These are phyloP conservation scores for Ceratocystis albifundus DNA, from an alignment of 2,329 filamentous ascomycete species.

Conservation along the genomic window DNA sequence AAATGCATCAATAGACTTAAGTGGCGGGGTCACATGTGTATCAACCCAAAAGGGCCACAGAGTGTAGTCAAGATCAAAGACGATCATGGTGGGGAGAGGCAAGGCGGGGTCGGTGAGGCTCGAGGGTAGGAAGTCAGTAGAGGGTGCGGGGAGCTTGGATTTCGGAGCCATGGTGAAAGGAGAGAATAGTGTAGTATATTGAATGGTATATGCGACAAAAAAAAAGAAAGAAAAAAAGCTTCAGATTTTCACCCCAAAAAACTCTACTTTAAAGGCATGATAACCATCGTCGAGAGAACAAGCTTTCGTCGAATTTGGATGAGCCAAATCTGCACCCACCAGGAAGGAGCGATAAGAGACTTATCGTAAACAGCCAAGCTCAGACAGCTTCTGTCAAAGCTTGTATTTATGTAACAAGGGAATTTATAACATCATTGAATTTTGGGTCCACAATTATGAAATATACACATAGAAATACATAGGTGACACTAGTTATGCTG, in stretches of 20 bases:
- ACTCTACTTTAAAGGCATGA: not conserved
- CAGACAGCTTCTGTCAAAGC: not conserved
- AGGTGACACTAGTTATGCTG: not conserved
- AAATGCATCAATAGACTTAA: slow-evolving; percentile 39
- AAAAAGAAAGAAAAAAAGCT: too few species aligned
- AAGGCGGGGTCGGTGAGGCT: slow-evolving; percentile 42
- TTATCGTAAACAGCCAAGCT: not conserved
- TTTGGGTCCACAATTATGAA: not conserved
- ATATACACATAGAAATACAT: not conserved
- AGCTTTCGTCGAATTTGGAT: not conserved
- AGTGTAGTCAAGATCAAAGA: slow-evolving; percentile 96
- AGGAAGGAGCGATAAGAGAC: not conserved
- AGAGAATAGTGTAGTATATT: not conserved
- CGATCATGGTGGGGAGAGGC: slow-evolving; percentile 69
- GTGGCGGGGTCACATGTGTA: slow-evolving; percentile 70
- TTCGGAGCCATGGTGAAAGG: slow-evolving; percentile 21
- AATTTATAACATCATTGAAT: not conserved
- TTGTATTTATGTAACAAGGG: not conserved
- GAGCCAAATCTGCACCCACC: not conserved
- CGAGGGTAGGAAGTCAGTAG: slow-evolving; percentile 29
- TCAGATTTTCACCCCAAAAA: too few species aligned
- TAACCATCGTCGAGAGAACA: not conserved
- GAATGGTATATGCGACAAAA: not conserved
- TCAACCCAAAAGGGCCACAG: slow-evolving; percentile 99
- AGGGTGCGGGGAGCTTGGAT: slow-evolving; percentile 25